These are phyloP conservation scores for Fagopyrum tataricum DNA, from an alignment of 148 eudicot species.

Conservation along the genomic window DNA sequence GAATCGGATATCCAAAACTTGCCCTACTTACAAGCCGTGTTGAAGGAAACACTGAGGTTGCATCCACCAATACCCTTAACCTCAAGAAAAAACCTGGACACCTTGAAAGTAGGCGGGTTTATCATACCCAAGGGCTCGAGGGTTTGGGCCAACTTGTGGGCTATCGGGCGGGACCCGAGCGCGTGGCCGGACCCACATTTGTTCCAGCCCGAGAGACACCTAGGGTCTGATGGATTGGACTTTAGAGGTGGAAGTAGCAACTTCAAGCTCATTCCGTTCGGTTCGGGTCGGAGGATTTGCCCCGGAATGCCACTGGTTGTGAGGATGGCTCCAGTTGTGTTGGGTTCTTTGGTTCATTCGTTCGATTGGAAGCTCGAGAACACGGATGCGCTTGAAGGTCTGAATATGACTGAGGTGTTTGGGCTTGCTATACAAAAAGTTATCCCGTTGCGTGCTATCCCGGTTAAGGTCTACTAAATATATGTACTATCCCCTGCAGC, in stretches of 20 bases:
- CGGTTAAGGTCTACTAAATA: neutral
- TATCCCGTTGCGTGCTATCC: neutral
- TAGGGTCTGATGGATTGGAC: constrained; percentile 23
- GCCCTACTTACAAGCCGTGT: constrained; percentile 27
- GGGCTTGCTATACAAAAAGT: constrained; percentile 23
- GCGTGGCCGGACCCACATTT: constrained; percentile 22
- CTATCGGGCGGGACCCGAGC: constrained; percentile 30
- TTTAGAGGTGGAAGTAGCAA: constrained; percentile 21
- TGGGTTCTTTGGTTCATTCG: constrained; percentile 24
- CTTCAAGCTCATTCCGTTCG: neutral
- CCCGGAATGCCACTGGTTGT: constrained; percentile 30
- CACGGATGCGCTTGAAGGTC: constrained; percentile 10
- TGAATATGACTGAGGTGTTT: constrained; percentile 28
- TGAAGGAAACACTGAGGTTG: constrained; percentile 31
- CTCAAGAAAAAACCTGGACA: constrained; percentile 20
- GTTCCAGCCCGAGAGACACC: constrained; percentile 31
- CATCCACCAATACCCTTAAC: constrained; percentile 32
- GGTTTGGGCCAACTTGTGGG: constrained; percentile 32
- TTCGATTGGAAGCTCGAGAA: constrained; percentile 31
- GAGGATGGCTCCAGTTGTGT: constrained; percentile 24
- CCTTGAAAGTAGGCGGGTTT: constrained; percentile 8
- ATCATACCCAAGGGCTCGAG: constrained; percentile 26
- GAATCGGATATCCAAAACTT: constrained; percentile 26
- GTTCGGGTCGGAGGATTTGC: constrained; percentile 19
- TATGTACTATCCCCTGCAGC: too few species aligned